Percentiles rank a stretch among this genome's conserved stretches.
Evolutionary conservation across 2,329 filamentous ascomycete genomes (phyloP).

Genomic region (Ophiostoma pallidulum): DNA sequence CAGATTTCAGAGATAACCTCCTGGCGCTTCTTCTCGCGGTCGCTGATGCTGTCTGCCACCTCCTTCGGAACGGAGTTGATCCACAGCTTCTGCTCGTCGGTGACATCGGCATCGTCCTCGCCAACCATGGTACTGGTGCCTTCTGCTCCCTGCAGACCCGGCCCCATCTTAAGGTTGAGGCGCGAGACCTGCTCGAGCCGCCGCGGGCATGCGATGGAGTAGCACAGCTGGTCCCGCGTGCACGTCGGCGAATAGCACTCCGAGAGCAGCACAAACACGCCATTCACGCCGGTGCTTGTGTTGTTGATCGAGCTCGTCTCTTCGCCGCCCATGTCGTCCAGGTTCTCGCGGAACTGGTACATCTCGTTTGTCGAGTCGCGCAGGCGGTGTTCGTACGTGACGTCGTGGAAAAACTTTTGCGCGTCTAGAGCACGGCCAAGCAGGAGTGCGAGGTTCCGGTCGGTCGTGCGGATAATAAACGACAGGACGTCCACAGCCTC

Average conservation of each 20-base stretch:
- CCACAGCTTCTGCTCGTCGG: slow-evolving; percentile 96
- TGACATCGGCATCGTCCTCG: slow-evolving; percentile 74
- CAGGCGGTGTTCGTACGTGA: slow-evolving; percentile 91
- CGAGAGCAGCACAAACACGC: slow-evolving; percentile 89
- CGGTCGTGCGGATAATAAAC: slow-evolving; percentile 94
- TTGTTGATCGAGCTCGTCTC: slow-evolving; percentile 41
- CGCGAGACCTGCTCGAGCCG: slow-evolving; percentile 90
- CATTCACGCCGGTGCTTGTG: slow-evolving; percentile 53
- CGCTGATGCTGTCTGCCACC: slow-evolving; percentile 77
- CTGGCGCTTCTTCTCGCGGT: slow-evolving; percentile 92
- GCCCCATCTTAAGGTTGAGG: slow-evolving; percentile 85
- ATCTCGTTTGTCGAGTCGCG: slow-evolving; percentile 91
- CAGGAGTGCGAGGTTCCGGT: slow-evolving; percentile 85
- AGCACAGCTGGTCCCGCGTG: slow-evolving; percentile 88
- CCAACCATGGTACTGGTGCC: slow-evolving; percentile 45
- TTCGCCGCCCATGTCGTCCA: slow-evolving; percentile 79
- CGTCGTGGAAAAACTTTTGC: slow-evolving; percentile 98
- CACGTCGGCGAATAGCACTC: slow-evolving; percentile 98
- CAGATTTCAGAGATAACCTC: slow-evolving; percentile 97
- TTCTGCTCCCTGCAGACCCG: slow-evolving; percentile 63
- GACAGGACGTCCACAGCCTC: slow-evolving; percentile 93
- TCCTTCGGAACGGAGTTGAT: slow-evolving; percentile 98
- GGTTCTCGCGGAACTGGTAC: slow-evolving; percentile 90
- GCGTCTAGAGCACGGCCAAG: slow-evolving; percentile 88
- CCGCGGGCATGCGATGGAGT: slow-evolving; percentile 93